Percentiles rank a stretch among this genome's conserved stretches.
These are phyloP conservation scores for Trametes cubensis DNA, from an alignment of 768 basidiomycete genomes.

Conservation along the genomic window DNA sequence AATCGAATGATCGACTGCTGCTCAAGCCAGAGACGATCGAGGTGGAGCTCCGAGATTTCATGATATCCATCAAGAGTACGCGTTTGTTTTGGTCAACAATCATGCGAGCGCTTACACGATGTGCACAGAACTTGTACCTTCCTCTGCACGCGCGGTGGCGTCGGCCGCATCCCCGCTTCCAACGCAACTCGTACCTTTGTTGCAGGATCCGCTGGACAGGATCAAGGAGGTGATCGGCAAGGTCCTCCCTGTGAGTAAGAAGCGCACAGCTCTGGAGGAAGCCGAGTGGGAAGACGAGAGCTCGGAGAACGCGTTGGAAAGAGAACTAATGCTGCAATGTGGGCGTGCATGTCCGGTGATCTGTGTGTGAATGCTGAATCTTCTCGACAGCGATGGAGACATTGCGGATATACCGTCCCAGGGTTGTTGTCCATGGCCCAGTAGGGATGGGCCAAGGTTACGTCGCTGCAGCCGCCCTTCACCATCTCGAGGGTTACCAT, in stretches of 20 bases:
- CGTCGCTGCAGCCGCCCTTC: conserved; percentile 86
- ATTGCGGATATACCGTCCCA: conserved; percentile 85
- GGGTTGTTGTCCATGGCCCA: conserved; percentile 80
- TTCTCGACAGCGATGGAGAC: conserved; percentile 78
- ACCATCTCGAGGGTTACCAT: conserved; percentile 95
- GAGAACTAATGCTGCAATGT: conserved; percentile 90
- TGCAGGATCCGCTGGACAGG: conserved; percentile 66
- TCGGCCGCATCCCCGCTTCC: conserved; percentile 87
- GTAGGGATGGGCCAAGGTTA: conserved; percentile 90
- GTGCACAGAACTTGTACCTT: conserved; percentile 83
- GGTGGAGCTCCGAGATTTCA: conserved; percentile 88
- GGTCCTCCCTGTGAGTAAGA: conserved; percentile 81
- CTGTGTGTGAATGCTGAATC: conserved; percentile 17
- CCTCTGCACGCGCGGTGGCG: conserved; percentile 88
- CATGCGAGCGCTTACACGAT: conserved; percentile 8
- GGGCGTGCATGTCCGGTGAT: conserved; percentile 30
- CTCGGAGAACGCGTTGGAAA: conserved; percentile 82
- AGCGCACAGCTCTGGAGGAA: conserved; percentile 85
- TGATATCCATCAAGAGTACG: conserved; percentile 95
- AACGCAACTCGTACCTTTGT: conserved; percentile 76
- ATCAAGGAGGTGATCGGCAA: conserved; percentile 73
- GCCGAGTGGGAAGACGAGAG: conserved; percentile 89
- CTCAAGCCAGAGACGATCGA: conserved; percentile 85
- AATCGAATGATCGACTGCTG: conserved; percentile 80
- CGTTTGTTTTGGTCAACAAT: conserved; percentile 17